phyloP scores from a whole-genome alignment of 2,329 filamentous ascomycete genomes.

The Cladophialophora chaetospira region DNA sequence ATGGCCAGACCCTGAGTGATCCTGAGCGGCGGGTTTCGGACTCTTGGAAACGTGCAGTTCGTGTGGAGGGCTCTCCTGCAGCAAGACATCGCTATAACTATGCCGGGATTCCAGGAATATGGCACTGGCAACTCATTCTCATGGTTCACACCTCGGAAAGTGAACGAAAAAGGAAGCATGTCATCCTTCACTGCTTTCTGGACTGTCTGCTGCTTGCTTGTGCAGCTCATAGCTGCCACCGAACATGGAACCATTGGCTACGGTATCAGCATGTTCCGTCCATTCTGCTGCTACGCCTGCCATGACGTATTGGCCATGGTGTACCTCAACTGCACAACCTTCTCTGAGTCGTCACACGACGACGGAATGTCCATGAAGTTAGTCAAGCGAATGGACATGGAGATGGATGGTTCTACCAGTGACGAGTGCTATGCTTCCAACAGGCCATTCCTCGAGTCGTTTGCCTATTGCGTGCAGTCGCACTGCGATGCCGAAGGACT shows the following conservation, averaged over 20 bases:
- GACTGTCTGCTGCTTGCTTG: neutral
- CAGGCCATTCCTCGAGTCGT: slow-evolving; percentile 34
- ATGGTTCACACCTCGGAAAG: neutral
- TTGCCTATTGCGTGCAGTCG: slow-evolving; percentile 36
- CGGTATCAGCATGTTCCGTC: slow-evolving; percentile 36
- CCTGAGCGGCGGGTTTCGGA: neutral
- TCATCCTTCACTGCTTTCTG: neutral
- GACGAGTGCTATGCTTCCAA: slow-evolving; percentile 37
- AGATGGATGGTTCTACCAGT: slow-evolving; percentile 21
- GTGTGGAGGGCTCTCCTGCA: too few relatives aligned
- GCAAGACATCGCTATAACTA: too few relatives aligned
- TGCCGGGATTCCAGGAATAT: neutral
- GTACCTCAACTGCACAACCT: slow-evolving; percentile 36
- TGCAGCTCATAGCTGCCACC: neutral
- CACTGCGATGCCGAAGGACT: slow-evolving; percentile 32
- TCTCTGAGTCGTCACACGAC: slow-evolving; percentile 18
- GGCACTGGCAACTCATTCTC: neutral
- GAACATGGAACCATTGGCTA: slow-evolving; percentile 36
- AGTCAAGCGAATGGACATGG: slow-evolving; percentile 30
- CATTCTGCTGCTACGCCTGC: slow-evolving; percentile 36
- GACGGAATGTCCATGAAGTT: slow-evolving; percentile 32
- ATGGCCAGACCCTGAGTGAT: too few relatives aligned
- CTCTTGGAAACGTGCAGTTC: neutral
- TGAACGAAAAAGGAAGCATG: neutral
- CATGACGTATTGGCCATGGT: slow-evolving; percentile 34